Conservation (phyloP, 1,284 basidiomycete species). For the Heterobasidion parviporum region DNA sequence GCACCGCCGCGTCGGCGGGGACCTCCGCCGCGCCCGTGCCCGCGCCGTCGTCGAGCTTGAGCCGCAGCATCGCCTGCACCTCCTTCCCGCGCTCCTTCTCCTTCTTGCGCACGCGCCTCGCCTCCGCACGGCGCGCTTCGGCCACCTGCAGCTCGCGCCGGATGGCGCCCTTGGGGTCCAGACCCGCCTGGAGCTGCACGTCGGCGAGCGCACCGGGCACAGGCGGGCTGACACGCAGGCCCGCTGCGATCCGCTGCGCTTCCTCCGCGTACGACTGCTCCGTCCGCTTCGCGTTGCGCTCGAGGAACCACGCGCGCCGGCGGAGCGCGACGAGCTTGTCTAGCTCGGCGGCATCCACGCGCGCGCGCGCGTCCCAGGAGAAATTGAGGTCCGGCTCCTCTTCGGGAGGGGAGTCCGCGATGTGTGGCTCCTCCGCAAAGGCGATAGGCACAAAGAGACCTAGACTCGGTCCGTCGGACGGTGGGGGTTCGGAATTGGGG, state of each 20-base stretch:
- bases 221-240: constrained; percentile 9
- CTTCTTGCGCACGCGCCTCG: constrained; percentile 33
- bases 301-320: constrained; percentile 10
- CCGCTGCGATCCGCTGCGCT: constrained; percentile 9
- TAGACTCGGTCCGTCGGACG: constrained; percentile 6
- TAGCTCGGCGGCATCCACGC: constrained; percentile 7
- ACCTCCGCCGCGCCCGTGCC: constrained; percentile 12
- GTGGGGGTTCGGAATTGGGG: constrained; percentile 4
- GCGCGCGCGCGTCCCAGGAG: constrained; percentile 2
- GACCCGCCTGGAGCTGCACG: constrained; percentile 1
- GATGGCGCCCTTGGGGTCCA: constrained; percentile 5
- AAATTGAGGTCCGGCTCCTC: constrained; percentile 9
- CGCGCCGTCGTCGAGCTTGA: constrained; percentile 29
- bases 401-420: constrained; percentile 4
- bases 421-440: constrained; percentile 19
- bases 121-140: constrained; percentile 35
- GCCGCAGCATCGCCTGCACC: constrained; percentile 37
- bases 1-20: neutral
- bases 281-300: constrained; percentile 13
- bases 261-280: constrained; percentile 9
- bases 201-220: constrained; percentile 11
- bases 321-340: constrained; percentile 10
- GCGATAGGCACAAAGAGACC: constrained; percentile 29
- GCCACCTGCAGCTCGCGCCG: constrained; percentile 25
- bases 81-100: constrained; percentile 46